These are phyloP conservation scores for Backusella australiensis DNA, from an alignment of 192 early-diverging fungal genomes.

Conservation along the genomic window DNA sequence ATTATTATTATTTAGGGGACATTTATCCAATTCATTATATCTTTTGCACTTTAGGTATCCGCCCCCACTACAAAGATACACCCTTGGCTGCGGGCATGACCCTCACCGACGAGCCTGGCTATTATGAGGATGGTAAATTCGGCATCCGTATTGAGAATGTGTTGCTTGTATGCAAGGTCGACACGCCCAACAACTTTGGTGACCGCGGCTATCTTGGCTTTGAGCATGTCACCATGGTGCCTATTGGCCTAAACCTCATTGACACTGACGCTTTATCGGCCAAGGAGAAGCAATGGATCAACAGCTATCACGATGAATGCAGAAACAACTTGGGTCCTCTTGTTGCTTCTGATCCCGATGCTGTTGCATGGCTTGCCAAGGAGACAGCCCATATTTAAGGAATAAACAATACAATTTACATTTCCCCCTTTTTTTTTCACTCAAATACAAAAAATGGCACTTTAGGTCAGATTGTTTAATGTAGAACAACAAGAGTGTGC, in stretches of 20 bases:
- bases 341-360: constrained; percentile 62
- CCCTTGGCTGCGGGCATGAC: constrained; percentile 89
- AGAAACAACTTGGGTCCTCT: constrained; percentile 76
- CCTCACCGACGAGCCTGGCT: constrained; percentile 95
- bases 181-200: constrained; percentile 83
- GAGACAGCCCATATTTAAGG: constrained; percentile 64
- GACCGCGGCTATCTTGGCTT: constrained; percentile 79
- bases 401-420: too few relatives aligned
- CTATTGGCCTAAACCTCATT: constrained; percentile 86
- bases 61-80: constrained; percentile 68
- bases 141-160: constrained; percentile 97
- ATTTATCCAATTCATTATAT: too few relatives aligned
- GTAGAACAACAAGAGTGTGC: not conserved
- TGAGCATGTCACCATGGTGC: constrained; percentile 87
- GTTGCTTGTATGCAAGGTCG: constrained; percentile 66
- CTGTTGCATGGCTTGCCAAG: constrained; percentile 78
- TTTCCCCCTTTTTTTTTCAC: too few relatives aligned
- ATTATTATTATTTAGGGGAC: too few relatives aligned
- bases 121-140: constrained; percentile 93
- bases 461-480: not conserved
- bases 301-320: constrained; percentile 78
- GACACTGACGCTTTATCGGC: constrained; percentile 60
- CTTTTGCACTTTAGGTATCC: constrained; percentile 26
- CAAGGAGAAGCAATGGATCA: constrained; percentile 83
- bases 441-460: not conserved